Percentiles rank a stretch among this genome's conserved stretches.
Conservation (phyloP, 78 protist genomes). For the Emiliania huxleyi region DNA sequence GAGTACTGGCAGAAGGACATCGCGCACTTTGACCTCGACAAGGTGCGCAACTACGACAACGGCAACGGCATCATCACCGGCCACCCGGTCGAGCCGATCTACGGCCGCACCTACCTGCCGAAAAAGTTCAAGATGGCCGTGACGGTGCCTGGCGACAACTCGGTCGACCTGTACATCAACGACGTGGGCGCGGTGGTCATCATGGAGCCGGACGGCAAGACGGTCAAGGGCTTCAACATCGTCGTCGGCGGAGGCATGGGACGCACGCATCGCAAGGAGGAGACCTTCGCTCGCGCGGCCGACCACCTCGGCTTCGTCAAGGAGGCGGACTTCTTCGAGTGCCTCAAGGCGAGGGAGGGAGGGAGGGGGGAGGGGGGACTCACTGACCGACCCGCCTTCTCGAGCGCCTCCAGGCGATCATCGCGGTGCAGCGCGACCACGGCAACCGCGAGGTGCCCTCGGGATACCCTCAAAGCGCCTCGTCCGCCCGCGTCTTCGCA, state of each 20-base stretch:
- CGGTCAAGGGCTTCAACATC: constrained; percentile 30
- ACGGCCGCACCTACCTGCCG: constrained; percentile 50
- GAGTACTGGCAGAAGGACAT: constrained; percentile 30
- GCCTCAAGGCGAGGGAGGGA: too few species aligned
- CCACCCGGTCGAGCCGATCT: constrained; percentile 38
- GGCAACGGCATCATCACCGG: constrained; percentile 17
- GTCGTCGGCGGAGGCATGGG: constrained; percentile 43
- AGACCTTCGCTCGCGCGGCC: constrained; percentile 3
- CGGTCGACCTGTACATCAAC: constrained; percentile 40
- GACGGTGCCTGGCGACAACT: constrained; percentile 53
- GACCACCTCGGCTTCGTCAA: constrained; percentile 36
- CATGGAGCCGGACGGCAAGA: constrained; percentile 23
- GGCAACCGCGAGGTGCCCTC: constrained; percentile 75
- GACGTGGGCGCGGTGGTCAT: constrained; percentile 32
- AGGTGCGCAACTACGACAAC: background rate
- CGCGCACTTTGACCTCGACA: background rate
- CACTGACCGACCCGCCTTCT: too few species aligned
- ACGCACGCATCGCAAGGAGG: constrained; percentile 49
- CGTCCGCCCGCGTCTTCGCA: too few species aligned
- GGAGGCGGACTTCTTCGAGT: constrained; percentile 12
- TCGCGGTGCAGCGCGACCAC: constrained; percentile 70
- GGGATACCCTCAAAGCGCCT: constrained; percentile 17
- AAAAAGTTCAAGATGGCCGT: constrained; percentile 47
- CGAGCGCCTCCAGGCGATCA: constrained; percentile 27
- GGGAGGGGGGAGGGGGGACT: too few species aligned